These are phyloP conservation scores for Mesembryanthemum crystallinum DNA, from an alignment of 148 eudicot genomes.

Conservation along the genomic window DNA sequence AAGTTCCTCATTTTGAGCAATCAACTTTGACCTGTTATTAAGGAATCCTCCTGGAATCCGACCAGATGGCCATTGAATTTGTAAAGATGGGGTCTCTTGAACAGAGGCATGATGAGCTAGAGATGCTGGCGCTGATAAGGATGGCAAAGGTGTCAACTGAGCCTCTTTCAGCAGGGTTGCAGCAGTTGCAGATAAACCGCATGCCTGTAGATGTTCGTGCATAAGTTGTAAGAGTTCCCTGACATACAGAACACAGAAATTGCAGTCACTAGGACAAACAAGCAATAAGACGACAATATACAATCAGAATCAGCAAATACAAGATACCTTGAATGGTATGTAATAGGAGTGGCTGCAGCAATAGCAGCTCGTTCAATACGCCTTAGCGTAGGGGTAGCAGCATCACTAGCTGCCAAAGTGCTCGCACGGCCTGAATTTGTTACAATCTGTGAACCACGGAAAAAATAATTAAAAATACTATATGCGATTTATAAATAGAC, in stretches of 20 bases:
- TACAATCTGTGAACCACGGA: conserved; percentile 52
- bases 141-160: conserved; percentile 76
- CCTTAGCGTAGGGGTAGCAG: conserved; percentile 90
- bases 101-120: conserved; percentile 58
- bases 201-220: conserved; percentile 92
- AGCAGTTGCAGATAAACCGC: conserved; percentile 83
- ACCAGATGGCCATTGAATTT: conserved; percentile 86
- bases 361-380: conserved; percentile 99
- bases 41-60: conserved; percentile 58
- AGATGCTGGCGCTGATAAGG: conserved; percentile 65
- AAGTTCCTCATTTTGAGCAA: conserved; percentile 37
- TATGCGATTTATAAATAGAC: background rate
- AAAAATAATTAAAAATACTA: background rate
- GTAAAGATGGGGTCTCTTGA: conserved; percentile 60
- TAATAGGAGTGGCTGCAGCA: conserved; percentile 96
- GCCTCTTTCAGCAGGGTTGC: conserved; percentile 78
- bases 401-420: conserved; percentile 93
- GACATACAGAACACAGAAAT: conserved; percentile 20
- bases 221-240: conserved; percentile 92
- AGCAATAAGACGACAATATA: background rate
- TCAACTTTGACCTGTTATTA: conserved; percentile 36
- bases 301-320: conserved; percentile 12
- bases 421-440: conserved; percentile 98
- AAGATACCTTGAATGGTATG: conserved; percentile 76
- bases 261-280: conserved; percentile 9